Base-by-base conservation (phyloP, 169 alveolate species). In the Plasmodium yoelii region DNA sequence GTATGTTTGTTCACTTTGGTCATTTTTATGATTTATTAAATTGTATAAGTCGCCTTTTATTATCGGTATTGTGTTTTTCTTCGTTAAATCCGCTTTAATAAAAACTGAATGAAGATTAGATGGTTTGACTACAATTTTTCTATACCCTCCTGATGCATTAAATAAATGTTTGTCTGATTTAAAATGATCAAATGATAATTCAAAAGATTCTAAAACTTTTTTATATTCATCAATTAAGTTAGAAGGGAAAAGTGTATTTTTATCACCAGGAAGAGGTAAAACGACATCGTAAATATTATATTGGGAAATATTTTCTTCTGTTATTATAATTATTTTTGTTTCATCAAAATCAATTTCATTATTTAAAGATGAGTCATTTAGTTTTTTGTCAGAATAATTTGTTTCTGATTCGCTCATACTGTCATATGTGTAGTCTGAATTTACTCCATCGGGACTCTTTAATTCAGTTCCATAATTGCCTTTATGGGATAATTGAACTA, bases 201-300 rank as follows among this genome's bases (percentile, higher is more conserved):
- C 46, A 61, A 94, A 75, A 18, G 92, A 86, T 15, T 88, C 65
- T 90, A 94, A 73, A 42, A 94, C 77, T 63, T 77, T 51, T 10
- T 80, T 73, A 53, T 92, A 92, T 70, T 61, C 87, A 18, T 68
- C 72, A 0, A 13, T 77, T 57, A 92, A 69, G 73, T 82, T 92
- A 69, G 92, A 92, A 44, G 98, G 98, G 74, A 92, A 88, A 53
- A 86, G 26, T 5, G 92, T 89, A 72, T 88, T 93, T 34, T 69
- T 51, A 84, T 96, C 97, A 0, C 99, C 99, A 7, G 98, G 97
- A 15, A 97, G 90, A 6, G 99, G 98, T 56, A 97, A 88, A 24
- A 97, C 98, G 19, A 97, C 97, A 92, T 97, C 98, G 34, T 94
- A 88, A 6, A 97, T 91, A 18, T 93, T 87, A 82, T 92, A 97